Conservation (phyloP, 2,329 filamentous ascomycete species). For the Zarea fungicola region DNA sequence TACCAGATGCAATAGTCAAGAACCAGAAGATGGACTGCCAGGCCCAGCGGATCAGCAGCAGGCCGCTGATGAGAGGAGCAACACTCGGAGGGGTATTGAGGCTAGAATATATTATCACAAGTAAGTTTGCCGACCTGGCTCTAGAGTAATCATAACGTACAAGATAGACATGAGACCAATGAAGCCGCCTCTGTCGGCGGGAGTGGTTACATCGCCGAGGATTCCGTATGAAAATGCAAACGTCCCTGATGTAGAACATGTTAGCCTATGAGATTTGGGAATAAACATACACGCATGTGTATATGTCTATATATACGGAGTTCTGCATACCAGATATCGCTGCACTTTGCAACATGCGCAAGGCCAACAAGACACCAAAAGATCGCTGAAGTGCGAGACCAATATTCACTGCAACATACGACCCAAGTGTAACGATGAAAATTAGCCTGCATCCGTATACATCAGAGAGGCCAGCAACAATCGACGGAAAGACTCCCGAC, state of each 20-base stretch:
- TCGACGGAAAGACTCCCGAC: conserved; percentile 28
- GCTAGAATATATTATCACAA: background rate
- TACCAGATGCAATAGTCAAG: background rate
- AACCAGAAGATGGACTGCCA: conserved; percentile 4
- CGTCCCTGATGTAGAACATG: conserved; percentile 31
- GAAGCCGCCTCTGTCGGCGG: conserved; percentile 48
- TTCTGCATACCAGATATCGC: conserved; percentile 33
- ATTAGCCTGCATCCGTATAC: conserved; percentile 39
- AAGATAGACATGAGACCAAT: conserved; percentile 4
- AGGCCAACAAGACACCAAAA: conserved; percentile 37
- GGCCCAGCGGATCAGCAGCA: conserved; percentile 1
- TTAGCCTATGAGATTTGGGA: background rate
- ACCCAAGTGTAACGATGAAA: conserved; percentile 38
- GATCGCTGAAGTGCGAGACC: conserved; percentile 35
- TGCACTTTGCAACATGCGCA: conserved; percentile 42
- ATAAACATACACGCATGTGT: background rate
- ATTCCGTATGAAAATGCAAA: conserved; percentile 47
- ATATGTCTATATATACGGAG: background rate
- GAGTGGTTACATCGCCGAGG: conserved; percentile 49
- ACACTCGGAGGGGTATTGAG: conserved; percentile 1
- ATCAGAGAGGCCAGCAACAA: conserved; percentile 27
- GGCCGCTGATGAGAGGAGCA: conserved; percentile 1
- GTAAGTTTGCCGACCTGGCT: no score
- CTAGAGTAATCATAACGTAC: background rate
- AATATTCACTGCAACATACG: conserved; percentile 39